phyloP scores from a whole-genome alignment of 805 yeast genomes.

The Maudiozyma pseudohumilis region DNA sequence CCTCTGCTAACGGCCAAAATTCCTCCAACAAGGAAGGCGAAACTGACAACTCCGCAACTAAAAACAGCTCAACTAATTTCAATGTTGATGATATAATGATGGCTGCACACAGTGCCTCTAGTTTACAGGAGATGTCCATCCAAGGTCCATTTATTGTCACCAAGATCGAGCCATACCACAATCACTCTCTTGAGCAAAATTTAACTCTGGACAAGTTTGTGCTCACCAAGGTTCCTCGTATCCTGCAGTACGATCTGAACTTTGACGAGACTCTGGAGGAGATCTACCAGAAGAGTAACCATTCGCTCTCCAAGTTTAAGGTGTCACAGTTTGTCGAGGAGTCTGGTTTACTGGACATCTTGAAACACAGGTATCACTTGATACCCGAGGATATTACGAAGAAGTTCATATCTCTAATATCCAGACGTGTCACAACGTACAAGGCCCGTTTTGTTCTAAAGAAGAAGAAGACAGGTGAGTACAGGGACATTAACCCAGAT shows the following conservation, averaged over 20 bases:
- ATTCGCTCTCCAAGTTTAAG: constrained; percentile 25
- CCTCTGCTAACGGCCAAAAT: no score
- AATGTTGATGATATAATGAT: constrained; percentile 1
- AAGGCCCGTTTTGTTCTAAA: constrained; percentile 29
- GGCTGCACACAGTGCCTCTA: background rate
- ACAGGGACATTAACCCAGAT: constrained; percentile 11
- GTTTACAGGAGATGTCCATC: background rate
- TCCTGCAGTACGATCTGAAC: constrained; percentile 27
- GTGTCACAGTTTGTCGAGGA: constrained; percentile 28
- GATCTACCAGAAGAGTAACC: constrained; percentile 24
- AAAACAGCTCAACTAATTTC: background rate
- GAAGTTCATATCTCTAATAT: constrained; percentile 22
- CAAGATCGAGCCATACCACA: constrained; percentile 28
- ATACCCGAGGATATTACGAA: constrained; percentile 25
- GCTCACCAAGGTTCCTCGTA: constrained; percentile 26
- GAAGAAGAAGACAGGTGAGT: constrained; percentile 26
- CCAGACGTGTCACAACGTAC: constrained; percentile 29
- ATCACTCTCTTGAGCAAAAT: constrained; percentile 28
- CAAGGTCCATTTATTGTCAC: constrained; percentile 28
- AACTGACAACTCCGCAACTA: background rate
- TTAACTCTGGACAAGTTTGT: constrained; percentile 25
- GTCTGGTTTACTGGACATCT: constrained; percentile 25
- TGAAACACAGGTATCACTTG: constrained; percentile 25
- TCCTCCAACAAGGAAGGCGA: background rate
- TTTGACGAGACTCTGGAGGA: constrained; percentile 27